A percentile compares a stretch with the other conserved stretches of the same genome.
These are phyloP conservation scores for Thalassiosira profunda DNA, from an alignment of 108 stramenopile species.

Conservation along the genomic window DNA sequence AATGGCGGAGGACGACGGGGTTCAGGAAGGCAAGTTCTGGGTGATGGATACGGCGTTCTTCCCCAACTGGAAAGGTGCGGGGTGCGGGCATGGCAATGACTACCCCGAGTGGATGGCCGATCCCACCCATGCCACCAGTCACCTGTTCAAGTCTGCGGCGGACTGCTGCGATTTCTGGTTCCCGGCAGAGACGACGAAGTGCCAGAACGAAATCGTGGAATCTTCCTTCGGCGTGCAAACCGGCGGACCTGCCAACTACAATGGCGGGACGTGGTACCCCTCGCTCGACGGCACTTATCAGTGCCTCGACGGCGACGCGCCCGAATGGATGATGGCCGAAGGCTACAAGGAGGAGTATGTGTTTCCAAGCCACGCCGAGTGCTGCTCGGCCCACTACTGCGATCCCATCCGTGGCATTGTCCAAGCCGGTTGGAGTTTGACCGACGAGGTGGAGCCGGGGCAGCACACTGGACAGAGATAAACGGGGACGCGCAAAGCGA, in stretches of 20 bases:
- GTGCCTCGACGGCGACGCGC: background rate
- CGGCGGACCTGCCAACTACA: background rate
- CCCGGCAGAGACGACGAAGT: background rate
- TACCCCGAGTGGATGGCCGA: slow-evolving; percentile 12
- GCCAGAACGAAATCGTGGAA: background rate
- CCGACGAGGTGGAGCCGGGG: too few relatives aligned
- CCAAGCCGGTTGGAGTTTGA: too few relatives aligned
- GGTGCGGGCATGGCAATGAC: slow-evolving; percentile 9
- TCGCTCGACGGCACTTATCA: slow-evolving; percentile 3
- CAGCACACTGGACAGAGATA: too few relatives aligned
- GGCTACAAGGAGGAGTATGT: background rate
- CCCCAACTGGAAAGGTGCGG: slow-evolving; percentile 4
- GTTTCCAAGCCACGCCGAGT: slow-evolving; percentile 2
- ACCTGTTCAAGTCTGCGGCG: slow-evolving; percentile 5
- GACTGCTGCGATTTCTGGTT: slow-evolving; percentile 8
- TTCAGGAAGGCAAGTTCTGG: slow-evolving; percentile 10
- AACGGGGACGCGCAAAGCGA: too few relatives aligned
- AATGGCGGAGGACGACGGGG: background rate
- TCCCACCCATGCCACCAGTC: background rate
- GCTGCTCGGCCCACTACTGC: slow-evolving; percentile 3
- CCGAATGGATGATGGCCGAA: background rate
- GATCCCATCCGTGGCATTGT: too few relatives aligned
- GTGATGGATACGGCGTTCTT: background rate
- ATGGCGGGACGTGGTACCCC: slow-evolving; percentile 6
- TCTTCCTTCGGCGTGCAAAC: background rate